A percentile compares a stretch with the other conserved stretches of the same genome.
These are phyloP conservation scores for Skeletonema menzelii DNA, from an alignment of 108 stramenopile species.

Conservation along the genomic window DNA sequence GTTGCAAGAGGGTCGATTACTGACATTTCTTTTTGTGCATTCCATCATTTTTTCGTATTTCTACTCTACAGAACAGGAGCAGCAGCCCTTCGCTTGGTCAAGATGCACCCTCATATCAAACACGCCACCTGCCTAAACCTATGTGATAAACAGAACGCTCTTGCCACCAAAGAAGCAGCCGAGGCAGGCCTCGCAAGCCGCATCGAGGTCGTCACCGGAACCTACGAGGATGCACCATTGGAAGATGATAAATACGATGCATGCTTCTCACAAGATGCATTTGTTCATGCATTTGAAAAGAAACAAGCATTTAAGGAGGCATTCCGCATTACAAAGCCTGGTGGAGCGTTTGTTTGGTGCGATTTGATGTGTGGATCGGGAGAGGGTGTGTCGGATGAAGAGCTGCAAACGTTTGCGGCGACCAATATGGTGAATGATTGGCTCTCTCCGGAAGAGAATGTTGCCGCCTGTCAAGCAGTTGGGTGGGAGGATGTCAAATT, in stretches of 20 bases:
- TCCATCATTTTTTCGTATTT: too few species aligned
- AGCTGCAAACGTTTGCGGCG: constrained; percentile 43
- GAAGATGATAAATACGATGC: constrained; percentile 41
- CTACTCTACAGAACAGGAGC: constrained; percentile 6
- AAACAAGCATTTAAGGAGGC: constrained; percentile 48
- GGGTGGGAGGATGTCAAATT: constrained; percentile 61
- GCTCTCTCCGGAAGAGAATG: constrained; percentile 48
- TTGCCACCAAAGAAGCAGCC: constrained; percentile 28
- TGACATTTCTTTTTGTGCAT: too few species aligned
- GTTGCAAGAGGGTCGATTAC: too few species aligned
- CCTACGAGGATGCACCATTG: constrained; percentile 39
- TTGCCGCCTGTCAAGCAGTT: constrained; percentile 31
- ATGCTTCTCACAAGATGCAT: constrained; percentile 64
- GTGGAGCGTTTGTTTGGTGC: constrained; percentile 56
- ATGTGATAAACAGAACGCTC: constrained; percentile 45
- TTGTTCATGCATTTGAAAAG: constrained; percentile 61
- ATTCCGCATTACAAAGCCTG: constrained; percentile 51
- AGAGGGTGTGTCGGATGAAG: constrained; percentile 39
- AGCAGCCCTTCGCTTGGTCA: constrained; percentile 9
- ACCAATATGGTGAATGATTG: constrained; percentile 58
- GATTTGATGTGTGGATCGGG: constrained; percentile 62
- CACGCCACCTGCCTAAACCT: constrained; percentile 50
- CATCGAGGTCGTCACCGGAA: constrained; percentile 38
- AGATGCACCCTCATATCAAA: constrained; percentile 26
- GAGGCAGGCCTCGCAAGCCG: constrained; percentile 39